Percentiles rank a stretch among this genome's conserved stretches.
Conservation (phyloP, 2,329 filamentous ascomycete genomes). For the Colletotrichum magnum region DNA sequence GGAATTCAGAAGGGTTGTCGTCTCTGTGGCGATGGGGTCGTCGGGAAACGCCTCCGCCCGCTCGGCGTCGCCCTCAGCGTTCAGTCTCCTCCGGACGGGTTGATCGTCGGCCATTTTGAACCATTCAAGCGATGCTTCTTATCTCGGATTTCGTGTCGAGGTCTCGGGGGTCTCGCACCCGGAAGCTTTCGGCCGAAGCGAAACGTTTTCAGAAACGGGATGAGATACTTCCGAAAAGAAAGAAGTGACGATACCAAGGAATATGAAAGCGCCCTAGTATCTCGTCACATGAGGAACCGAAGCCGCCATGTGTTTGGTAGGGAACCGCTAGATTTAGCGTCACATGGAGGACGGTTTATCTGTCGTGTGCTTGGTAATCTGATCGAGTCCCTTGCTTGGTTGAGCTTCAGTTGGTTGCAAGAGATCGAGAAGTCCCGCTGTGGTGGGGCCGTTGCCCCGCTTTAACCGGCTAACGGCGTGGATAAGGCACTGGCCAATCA, state of each 20-base stretch:
- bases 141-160: constrained; percentile 9
- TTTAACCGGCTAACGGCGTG: constrained; percentile 11
- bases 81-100: constrained; percentile 10
- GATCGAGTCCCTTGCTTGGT: background rate
- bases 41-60: constrained; percentile 5
- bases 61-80: constrained; percentile 1
- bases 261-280: constrained; percentile 12
- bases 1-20: constrained; percentile 39
- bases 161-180: constrained; percentile 22
- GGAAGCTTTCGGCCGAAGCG: background rate
- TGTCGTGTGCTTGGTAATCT: constrained; percentile 35
- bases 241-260: background rate
- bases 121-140: constrained; percentile 25
- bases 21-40: constrained; percentile 35
- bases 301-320: constrained; percentile 17
- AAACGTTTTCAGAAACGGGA: background rate
- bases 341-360: constrained; percentile 22
- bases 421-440: constrained; percentile 2
- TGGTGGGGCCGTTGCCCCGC: constrained; percentile 20
- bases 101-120: constrained; percentile 18
- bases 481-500: constrained; percentile 12
- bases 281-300: constrained; percentile 23
- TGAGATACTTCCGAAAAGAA: too few relatives aligned
- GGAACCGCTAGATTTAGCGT: constrained; percentile 1
- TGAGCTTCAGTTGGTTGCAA: constrained; percentile 17